Evolutionary conservation across 2,329 filamentous ascomycete genomes (phyloP), one percentile per base, ranked within the genome.

Genomic region (Sclerotinia trifoliorum): DNA sequence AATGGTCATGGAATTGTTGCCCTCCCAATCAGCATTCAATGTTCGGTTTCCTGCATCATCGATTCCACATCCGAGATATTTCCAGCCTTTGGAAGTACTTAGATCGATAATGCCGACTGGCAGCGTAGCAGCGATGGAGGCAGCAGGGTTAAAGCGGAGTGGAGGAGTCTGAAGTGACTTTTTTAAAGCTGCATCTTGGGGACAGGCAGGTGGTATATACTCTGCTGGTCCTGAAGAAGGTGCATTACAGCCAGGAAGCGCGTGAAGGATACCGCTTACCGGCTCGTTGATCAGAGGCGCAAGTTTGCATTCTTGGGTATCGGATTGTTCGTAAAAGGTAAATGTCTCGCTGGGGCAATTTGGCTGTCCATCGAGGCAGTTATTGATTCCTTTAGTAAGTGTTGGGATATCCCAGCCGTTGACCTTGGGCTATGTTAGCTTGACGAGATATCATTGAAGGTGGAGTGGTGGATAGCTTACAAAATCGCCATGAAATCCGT

Each of bases 401-500:
- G 51, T 65, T 42, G 51, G 49, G 6, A 65, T 63, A 29, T 68
- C 58, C 66, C 66, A 68, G 7, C 66, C 66, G 51, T 68, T 68
- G n/a, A 68, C 26, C 60, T 68, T 46, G 21, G 19, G 1, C 17
- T 11, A 44, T n/a, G 11, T 68, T 42, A 68, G 58, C 52, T 39
- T 54, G 19, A 26, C 15, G 1, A 21, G 17, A 2, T 15, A 35
- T 35, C 3, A 35, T n/a, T 4, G 3, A 21, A 54, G 26, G 5
- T 24, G 5, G n/a, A 44, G 29, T 2, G 2, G 0, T 42, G 5
- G 19, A 42, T 17, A 2, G 21, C 62, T 58, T 52, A 68, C 67
- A 60, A 66, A 68, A n/a, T 68, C 67, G n/a, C 61, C 67, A 15
- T 68, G 67, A 4, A 68, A 68, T 52, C 67, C 67, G 24, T 68